Evolutionary conservation across 768 basidiomycete species (phyloP).

Genomic region (Sporobolomyces roseus): DNA sequence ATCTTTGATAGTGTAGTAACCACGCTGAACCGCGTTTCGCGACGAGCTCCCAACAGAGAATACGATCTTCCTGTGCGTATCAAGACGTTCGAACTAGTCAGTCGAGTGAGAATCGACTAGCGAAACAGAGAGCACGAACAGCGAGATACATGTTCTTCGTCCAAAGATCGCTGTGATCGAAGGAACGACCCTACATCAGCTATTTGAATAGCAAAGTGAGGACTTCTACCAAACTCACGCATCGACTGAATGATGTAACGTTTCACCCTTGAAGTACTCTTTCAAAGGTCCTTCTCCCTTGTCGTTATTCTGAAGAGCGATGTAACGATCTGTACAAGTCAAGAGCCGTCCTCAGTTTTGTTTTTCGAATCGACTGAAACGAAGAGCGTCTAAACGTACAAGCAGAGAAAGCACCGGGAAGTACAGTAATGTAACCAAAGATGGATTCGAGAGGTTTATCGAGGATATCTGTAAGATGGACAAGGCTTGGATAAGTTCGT

Average conservation of each 20-base stretch:
- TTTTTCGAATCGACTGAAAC: too few relatives aligned
- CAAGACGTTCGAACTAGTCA: neutral
- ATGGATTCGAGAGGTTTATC: slow-evolving; percentile 59
- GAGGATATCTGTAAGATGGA: slow-evolving; percentile 41
- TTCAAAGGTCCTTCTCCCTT: slow-evolving; percentile 81
- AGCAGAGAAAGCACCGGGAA: slow-evolving; percentile 76
- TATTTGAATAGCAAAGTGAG: neutral
- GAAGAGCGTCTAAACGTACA: slow-evolving; percentile 57
- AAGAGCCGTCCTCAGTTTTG: neutral
- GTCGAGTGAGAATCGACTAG: neutral
- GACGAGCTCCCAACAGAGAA: slow-evolving; percentile 95
- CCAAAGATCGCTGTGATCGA: slow-evolving; percentile 71
- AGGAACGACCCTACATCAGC: slow-evolving; percentile 31
- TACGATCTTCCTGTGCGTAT: slow-evolving; percentile 57
- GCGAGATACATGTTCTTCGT: slow-evolving; percentile 70
- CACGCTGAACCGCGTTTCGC: slow-evolving; percentile 86
- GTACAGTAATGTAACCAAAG: slow-evolving; percentile 90
- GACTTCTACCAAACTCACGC: slow-evolving; percentile 22
- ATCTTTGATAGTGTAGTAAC: slow-evolving; percentile 95
- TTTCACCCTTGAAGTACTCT: slow-evolving; percentile 97
- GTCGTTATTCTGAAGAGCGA: slow-evolving; percentile 80
- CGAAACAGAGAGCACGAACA: slow-evolving; percentile 54
- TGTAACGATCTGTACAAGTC: slow-evolving; percentile 51
- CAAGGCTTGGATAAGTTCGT: neutral
- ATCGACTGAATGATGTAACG: slow-evolving; percentile 56